phyloP scores from a whole-genome alignment of 805 yeast genomes.

The Komagataella ulmi region DNA sequence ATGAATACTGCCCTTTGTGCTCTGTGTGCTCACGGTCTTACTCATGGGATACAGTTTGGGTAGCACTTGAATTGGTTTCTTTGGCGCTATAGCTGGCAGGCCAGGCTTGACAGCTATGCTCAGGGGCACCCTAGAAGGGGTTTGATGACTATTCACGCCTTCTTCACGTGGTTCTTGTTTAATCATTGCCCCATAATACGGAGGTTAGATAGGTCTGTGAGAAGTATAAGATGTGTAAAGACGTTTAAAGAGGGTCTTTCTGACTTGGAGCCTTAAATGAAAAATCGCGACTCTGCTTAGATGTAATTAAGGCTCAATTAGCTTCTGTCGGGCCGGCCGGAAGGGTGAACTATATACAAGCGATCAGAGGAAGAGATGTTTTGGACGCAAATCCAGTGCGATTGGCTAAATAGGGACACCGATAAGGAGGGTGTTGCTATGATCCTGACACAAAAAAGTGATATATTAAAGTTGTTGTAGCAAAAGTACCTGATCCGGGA shows the following conservation, averaged over 20 bases:
- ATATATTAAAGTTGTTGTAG: background rate
- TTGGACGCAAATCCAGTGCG: background rate
- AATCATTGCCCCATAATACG: background rate
- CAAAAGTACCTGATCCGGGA: background rate
- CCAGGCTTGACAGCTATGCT: background rate
- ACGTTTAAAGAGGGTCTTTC: background rate
- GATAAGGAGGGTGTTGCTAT: background rate
- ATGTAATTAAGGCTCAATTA: background rate
- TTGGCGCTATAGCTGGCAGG: background rate
- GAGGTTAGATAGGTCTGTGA: background rate
- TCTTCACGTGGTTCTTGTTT: background rate
- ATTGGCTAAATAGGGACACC: background rate
- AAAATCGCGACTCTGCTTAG: background rate
- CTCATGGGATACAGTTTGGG: background rate
- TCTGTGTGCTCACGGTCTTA: background rate
- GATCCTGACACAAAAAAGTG: background rate
- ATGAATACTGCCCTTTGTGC: background rate
- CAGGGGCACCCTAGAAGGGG: background rate
- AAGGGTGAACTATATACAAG: background rate
- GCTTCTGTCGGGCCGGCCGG: background rate
- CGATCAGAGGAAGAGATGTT: background rate
- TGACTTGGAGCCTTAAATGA: background rate
- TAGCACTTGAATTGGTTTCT: background rate
- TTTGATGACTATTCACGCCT: background rate
- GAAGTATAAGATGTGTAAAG: background rate